These are phyloP conservation scores for Aspergillus spinulosporus DNA, from an alignment of 2,329 filamentous ascomycete species.

Conservation along the genomic window DNA sequence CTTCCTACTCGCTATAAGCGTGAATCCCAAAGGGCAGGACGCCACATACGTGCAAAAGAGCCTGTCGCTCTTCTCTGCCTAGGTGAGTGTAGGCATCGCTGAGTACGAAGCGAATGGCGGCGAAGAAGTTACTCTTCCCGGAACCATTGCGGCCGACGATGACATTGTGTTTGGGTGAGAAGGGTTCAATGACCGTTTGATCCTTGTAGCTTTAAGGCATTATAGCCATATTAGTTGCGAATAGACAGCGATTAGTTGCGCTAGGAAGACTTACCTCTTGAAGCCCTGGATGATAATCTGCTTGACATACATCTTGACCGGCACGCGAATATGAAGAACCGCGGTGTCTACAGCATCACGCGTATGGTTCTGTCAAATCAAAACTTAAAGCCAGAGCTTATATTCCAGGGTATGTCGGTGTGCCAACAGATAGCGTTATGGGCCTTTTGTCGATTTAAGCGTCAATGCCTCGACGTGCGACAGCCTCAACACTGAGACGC, in stretches of 20 bases:
- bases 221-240: constrained; percentile 68
- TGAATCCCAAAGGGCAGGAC: background rate
- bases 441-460: background rate
- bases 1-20: constrained; percentile 61
- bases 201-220: constrained; percentile 80
- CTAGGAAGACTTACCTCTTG: constrained; percentile 71
- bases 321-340: constrained; percentile 29
- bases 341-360: constrained; percentile 34
- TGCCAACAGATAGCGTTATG: constrained; percentile 5
- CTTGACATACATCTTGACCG: constrained; percentile 86
- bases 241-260: constrained; percentile 38
- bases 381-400: background rate
- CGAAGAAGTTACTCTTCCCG: constrained; percentile 99
- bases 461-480: constrained; percentile 17
- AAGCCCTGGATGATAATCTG: constrained; percentile 99
- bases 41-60: constrained; percentile 71
- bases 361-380: constrained; percentile 17
- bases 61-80: constrained; percentile 92
- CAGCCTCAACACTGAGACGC: constrained; percentile 3
- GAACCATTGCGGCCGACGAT: constrained; percentile 99
- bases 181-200: constrained; percentile 97
- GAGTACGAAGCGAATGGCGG: constrained; percentile 95
- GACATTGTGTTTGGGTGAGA: constrained; percentile 95
- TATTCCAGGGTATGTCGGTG: background rate
- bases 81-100: constrained; percentile 97